Evolutionary conservation across 2,329 filamentous ascomycete genomes (phyloP), one percentile per base, ranked within the genome.

Genomic region (Ophiostoma populinum): DNA sequence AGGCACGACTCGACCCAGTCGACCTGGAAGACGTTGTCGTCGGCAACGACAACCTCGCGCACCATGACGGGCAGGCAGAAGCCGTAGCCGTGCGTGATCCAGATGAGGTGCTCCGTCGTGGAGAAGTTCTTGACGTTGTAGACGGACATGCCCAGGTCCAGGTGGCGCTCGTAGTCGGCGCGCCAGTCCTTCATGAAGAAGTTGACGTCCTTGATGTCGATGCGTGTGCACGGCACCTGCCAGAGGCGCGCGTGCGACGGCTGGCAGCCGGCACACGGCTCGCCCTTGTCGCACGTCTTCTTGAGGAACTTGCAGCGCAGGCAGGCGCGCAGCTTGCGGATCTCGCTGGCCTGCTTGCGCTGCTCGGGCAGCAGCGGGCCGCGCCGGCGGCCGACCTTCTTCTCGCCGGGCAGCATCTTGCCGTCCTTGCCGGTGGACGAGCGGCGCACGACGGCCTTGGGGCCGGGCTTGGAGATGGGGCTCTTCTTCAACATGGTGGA

Each of bases 111-210:
- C 55, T 77, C 73, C 54, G 73, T 75, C 42, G 66, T 62, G 11
- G 70, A 61, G 44, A 77, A 77, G 34, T 86, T 86, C 63, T 92
- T 93, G 61, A 94, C 90, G 51, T 94, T 94, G 57, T 80, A 86
- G 32, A 93, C 79, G 2, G 85, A 92, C 52, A 94, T 83, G 37
- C 81, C 82, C 39, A 81, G 73, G 43, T 73, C 80, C 46, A 90
- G 71, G 53, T 94, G 86, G 47, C 85, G 78, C 59, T 93, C 85
- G 49, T 90, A 93, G 55, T 95, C 87, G 29, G 85, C 86, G 60
- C 87, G 92, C 86, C 86, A 95, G 57, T 94, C 87, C 65, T 94
- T 94, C 81, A 94, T 90, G 65, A 95, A 95, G 58, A 92, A 93
- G 28, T 75, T 81, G 49, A 95, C 92, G 50, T 95, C 87, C 68